Evolutionary conservation across 495 filamentous ascomycete species (phyloP), one percentile per base, ranked within the genome.

Genomic region (Penicillium macrosclerotiorum): DNA sequence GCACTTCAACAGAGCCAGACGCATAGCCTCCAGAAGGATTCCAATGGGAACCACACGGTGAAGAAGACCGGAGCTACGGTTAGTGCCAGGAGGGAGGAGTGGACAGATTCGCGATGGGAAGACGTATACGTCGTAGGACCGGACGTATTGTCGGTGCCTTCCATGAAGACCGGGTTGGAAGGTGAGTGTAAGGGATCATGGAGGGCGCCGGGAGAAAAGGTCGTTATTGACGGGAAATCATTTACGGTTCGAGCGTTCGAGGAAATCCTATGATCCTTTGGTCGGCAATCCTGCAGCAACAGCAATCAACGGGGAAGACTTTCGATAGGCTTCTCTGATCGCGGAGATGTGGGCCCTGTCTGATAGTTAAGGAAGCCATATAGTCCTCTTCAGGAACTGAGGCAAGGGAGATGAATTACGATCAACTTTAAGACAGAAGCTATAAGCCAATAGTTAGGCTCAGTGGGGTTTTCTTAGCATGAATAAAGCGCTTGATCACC

Each of bases 31-130:
- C 17, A 31, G 11, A 46, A 32, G 19, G 54, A 46, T 13, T 37
- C 57, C 4, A 27, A 49, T 11, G 60, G 59, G 5, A 36, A 27
- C 0, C 46, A 41, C 25, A 36, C 47, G 17, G 41, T 60, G 3
- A 49, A 49, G 26, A 64, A 55, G 36, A 57, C 52, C 6, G 64
- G 66, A 3, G 52, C 31, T 30, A 60, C 54, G 14, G 69, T 68
- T 23, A 70, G 63, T 59, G 64, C 61, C 3, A 37, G 64, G 23
- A 46, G 67, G 35, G 69, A 73, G 38, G 69, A 71, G 24, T 73
- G 56, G 54, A 48, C 39, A 13, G 36, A 19, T 5, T 25, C 42
- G 7, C 25, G 57, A 13, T 71, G 63, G 63, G 35, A 44, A 3
- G 59, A 50, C 8, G 63, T 54, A 32, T 68, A 68, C 54, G 53